These are phyloP conservation scores for Trichomonascaceae sp. DNA, from an alignment of 1,139 yeast genomes.

Conservation along the genomic window DNA sequence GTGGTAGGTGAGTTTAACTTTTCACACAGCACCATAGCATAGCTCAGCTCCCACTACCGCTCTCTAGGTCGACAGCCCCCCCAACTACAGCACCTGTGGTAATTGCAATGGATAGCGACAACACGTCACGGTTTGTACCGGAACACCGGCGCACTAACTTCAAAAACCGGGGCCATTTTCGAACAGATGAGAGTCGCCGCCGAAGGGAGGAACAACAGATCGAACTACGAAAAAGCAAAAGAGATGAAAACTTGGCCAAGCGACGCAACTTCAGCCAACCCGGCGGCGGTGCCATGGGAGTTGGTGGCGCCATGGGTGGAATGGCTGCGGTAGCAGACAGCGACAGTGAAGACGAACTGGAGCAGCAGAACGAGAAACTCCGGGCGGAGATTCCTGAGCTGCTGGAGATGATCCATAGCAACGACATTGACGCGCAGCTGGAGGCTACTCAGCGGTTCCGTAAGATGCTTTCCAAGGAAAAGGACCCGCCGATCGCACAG, in stretches of 20 bases:
- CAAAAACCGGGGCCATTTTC: slow-evolving; percentile 89
- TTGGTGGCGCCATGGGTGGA: no score
- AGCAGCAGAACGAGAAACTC: slow-evolving; percentile 17
- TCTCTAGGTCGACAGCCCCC: no score
- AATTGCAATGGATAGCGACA: slow-evolving; percentile 69
- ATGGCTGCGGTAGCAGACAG: slow-evolving; percentile 30
- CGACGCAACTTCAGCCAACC: slow-evolving; percentile 67
- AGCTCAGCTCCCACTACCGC: no score
- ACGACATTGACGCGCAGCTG: slow-evolving; percentile 68
- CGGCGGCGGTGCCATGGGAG: no score
- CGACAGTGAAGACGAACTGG: slow-evolving; percentile 34
- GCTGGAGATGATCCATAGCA: slow-evolving; percentile 70
- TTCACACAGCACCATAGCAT: no score
- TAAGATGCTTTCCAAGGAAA: slow-evolving; percentile 86
- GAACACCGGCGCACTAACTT: slow-evolving; percentile 96
- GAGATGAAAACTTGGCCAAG: slow-evolving; percentile 89
- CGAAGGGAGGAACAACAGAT: slow-evolving; percentile 97
- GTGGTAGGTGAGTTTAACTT: no score
- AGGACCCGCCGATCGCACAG: slow-evolving; percentile 92
- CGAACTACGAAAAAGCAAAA: slow-evolving; percentile 88
- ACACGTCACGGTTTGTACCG: slow-evolving; percentile 80
- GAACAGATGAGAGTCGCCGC: slow-evolving; percentile 92
- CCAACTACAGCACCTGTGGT: no score
- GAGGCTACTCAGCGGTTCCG: slow-evolving; percentile 88
- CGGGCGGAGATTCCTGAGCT: slow-evolving; percentile 72